Base-by-base conservation (phyloP, 345 rosid species). In the Balakata baccata region DNA sequence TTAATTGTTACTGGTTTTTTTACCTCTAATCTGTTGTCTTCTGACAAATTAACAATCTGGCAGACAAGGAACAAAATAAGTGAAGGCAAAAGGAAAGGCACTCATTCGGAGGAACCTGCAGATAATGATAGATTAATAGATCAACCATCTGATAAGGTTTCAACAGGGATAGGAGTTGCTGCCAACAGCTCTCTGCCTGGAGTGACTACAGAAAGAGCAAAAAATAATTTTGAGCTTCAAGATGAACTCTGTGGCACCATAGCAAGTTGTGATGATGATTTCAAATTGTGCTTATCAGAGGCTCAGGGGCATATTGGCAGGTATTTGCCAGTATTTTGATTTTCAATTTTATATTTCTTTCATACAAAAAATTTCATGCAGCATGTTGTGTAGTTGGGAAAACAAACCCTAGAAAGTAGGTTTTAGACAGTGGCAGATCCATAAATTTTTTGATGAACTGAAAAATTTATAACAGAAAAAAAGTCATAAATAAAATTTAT, bases 11-110 rank as follows among this genome's bases (percentile, higher is more conserved):
- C 13, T 64, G 11, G 47, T 43, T 43, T 43, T 39, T 65, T 16
- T 43, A 64, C 53, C 20, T 0, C 38, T 57, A n/a, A 6, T 23
- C 4, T 66, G 6, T 7, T 67, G n/a, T 67, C 7, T 0, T 4
- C 7, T 50, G 11, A 49, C 17, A 29, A 49, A 49, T 58, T 50
- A 37, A 52, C 62, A 2, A 43, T 75, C 23, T 76, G 68, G 72
- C 76, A 86, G 94, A 82, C 75, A 79, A 82, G 76, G 84, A 83
- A 75, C 70, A 84, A 77, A 69, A 76, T n/a, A 69, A 72, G 71
- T 14, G 60, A 69, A 69, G 52, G 67, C 66, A 87, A 76, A 79
- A 82, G 78, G 75, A 87, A 82, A 77, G 71, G 77, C 51, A 20
- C 78, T 77, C 61, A 58, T 62, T 43, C 0, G 68, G 73, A 78